Evolutionary conservation across 257 asterid genomes (phyloP), one percentile per base, ranked within the genome.

Genomic region (Solanum megistacrolobum): DNA sequence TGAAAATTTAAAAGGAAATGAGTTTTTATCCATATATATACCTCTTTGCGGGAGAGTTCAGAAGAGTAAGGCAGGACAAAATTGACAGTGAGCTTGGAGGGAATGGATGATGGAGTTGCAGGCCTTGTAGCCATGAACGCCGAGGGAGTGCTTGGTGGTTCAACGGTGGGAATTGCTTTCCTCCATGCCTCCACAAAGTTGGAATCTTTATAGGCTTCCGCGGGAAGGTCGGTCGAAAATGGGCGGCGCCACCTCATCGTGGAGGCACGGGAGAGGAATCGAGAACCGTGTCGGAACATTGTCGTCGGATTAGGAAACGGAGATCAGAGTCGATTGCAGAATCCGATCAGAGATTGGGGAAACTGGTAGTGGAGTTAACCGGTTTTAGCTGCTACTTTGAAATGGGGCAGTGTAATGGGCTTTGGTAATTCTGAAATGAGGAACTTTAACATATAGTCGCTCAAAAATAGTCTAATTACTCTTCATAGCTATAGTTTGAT

Each of bases 51-150:
- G 55, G 93, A 82, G 78, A 92, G 92, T 29, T 91, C 66, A 25
- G 98, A 92, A 32, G 91, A 90, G 84, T 95, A 95, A 34, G 98
- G 98, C 86, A 96, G 98, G 84, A 94, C 98, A 71, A 96, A 89
- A 87, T 96, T 96, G 92, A 95, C 92, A 9, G 98, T 96, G 91
- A 95, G 98, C 89, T 96, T 95, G 0, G 98, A 88, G 12, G 98
- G 98, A 52, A 96, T 94, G 12, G 96, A 90, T 62, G 95, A 87
- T 6, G 98, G 96, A 14, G 93, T 91, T 4, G 94, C 93, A 7
- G 95, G 98, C 25, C 98, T 96, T 31, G 96, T 92, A 2, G 75
- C 20, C 98, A 94, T 96, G 90, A 89, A 96, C 0, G 95, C 88
- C n/a, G 93, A 89, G 14, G 95, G 94, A 29, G 96, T 94, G 85